Evolutionary conservation across 2,329 filamentous ascomycete genomes (phyloP), one percentile per base, ranked within the genome.

Genomic region (Penicillium sp.): DNA sequence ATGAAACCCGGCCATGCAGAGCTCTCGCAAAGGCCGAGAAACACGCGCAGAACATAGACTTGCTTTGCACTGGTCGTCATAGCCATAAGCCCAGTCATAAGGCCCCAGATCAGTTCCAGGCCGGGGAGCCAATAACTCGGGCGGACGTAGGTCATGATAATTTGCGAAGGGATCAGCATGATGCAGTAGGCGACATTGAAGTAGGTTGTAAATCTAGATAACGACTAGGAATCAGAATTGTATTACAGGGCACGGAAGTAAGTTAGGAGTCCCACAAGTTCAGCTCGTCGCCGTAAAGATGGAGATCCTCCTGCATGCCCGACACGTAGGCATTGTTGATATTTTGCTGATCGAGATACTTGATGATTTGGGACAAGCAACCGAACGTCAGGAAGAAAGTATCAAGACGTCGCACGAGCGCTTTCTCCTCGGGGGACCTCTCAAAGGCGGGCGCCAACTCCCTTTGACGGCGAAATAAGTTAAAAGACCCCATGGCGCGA

Each of bases 141-240:
- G 54, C 68, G 59, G 11, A 64, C 46, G 49, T 72, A 71, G 5
- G 72, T 72, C 50, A 75, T 56, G 48, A 74, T 70, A 33, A 75
- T 58, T 57, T 74, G 70, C 0, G 69, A 70, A 2, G 73, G 72
- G 10, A 74, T 70, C 9, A 73, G 61, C 63, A 71, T 72, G 10
- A 74, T 55, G 45, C 69, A 70, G 53, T 74, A 75, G 1, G 68
- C 69, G 16, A 69, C 65, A 48, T 73, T 75, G 51, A 74, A 72
- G 36, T 69, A 70, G 5, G 72, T 74, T 1, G 69, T 73, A 56
- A 74, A 74, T 54, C 65, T 68, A 13, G 9, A 20, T 11, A 13
- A n/a, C 2, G n/a, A 10, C 16, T 2, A 5, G 20, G 2, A 7
- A 27, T 60, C 2, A 60, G 51, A 9, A 16, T 10, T 10, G 8